These are phyloP conservation scores for Tolypocladium amazonense DNA, from an alignment of 2,329 filamentous ascomycete species.

Conservation along the genomic window DNA sequence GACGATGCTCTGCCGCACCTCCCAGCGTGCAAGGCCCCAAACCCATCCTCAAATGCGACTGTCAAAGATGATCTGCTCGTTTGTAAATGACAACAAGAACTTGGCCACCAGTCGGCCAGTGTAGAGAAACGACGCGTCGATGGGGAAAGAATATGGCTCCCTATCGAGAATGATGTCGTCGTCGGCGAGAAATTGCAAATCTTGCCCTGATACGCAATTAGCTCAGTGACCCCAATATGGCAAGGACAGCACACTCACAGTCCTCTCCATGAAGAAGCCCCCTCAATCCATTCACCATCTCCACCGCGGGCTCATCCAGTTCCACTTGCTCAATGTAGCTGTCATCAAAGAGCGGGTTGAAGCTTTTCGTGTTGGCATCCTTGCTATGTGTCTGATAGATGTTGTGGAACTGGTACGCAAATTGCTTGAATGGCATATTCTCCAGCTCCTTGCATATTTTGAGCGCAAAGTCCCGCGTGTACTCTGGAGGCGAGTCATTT, in stretches of 20 bases:
- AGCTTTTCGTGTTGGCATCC: constrained; percentile 36
- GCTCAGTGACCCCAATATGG: background rate
- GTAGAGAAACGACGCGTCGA: constrained; percentile 38
- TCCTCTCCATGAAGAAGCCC: constrained; percentile 30
- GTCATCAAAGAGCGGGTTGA: constrained; percentile 44
- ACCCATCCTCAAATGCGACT: constrained; percentile 9
- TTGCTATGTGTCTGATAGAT: constrained; percentile 46
- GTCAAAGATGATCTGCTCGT: constrained; percentile 38
- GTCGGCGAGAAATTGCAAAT: constrained; percentile 30
- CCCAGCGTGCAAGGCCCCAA: background rate
- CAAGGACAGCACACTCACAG: constrained; percentile 26
- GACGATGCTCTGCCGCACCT: background rate
- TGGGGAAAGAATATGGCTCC: constrained; percentile 34
- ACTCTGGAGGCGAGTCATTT: constrained; percentile 23
- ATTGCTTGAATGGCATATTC: constrained; percentile 49
- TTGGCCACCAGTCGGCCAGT: constrained; percentile 40
- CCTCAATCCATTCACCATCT: constrained; percentile 34
- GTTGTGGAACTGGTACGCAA: constrained; percentile 49
- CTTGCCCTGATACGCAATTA: constrained; percentile 18
- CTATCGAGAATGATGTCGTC: constrained; percentile 35
- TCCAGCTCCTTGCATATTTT: constrained; percentile 39
- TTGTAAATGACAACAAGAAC: constrained; percentile 43
- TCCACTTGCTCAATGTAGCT: constrained; percentile 29
- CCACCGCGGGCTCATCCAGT: constrained; percentile 32
- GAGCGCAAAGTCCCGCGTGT: constrained; percentile 32